Evolutionary conservation across 192 early-diverging fungal species (phyloP).

Genomic region (Spizellomyces sp.): DNA sequence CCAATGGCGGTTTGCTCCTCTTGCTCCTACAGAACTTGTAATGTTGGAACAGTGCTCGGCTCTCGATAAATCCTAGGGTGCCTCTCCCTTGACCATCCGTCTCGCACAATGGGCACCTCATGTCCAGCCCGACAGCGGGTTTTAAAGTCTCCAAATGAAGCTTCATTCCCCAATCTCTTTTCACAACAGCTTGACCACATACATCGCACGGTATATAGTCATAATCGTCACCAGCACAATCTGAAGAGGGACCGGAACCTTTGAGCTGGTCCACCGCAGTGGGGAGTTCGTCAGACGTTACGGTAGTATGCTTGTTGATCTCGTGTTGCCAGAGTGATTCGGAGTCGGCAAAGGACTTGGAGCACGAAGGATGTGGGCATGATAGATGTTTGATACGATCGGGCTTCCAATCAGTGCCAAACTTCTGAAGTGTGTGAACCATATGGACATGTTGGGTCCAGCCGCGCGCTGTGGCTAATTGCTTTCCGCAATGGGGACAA

Average conservation of each 20-base stretch:
- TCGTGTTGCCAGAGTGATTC: conserved; percentile 46
- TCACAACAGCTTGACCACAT: conserved; percentile 56
- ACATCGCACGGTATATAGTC: conserved; percentile 54
- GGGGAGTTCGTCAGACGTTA: conserved; percentile 37
- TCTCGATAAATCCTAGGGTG: conserved; percentile 46
- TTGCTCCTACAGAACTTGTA: conserved; percentile 55
- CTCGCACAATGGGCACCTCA: conserved; percentile 47
- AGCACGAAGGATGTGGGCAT: conserved; percentile 35
- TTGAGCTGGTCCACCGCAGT: conserved; percentile 27
- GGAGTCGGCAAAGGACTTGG: conserved; percentile 39
- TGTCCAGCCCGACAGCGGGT: conserved; percentile 53
- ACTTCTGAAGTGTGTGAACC: conserved; percentile 52
- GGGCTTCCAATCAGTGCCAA: conserved; percentile 47
- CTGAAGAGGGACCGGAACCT: conserved; percentile 2
- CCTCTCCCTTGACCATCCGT: conserved; percentile 10
- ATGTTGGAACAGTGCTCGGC: conserved; percentile 57
- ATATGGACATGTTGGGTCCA: conserved; percentile 54
- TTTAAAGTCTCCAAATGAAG: conserved; percentile 60
- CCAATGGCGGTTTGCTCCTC: neutral
- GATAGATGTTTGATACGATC: conserved; percentile 21
- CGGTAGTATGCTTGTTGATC: conserved; percentile 48
- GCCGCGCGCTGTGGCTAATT: conserved; percentile 38
- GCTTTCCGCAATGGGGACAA: conserved; percentile 52
- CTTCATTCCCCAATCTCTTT: conserved; percentile 53
- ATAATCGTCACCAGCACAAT: conserved; percentile 33